Base-by-base conservation (phyloP, 2,329 filamentous ascomycete genomes). In the Fusarium xyrophilum region DNA sequence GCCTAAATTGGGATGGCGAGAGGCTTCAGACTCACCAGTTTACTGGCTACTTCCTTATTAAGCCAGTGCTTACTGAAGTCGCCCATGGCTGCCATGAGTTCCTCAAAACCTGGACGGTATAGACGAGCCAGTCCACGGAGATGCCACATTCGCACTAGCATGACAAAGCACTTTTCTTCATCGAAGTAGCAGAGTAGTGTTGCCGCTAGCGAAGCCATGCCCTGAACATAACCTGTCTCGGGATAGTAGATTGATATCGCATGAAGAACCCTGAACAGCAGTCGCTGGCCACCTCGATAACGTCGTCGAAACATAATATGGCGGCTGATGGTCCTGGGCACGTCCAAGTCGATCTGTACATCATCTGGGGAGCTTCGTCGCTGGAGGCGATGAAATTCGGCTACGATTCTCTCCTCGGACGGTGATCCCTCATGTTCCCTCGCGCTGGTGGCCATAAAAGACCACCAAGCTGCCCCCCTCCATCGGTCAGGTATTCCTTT, bases 401-500 rank as follows among this genome's bases (percentile, higher is more conserved):
- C 83, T 39, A 93, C 88, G 48, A 98, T 85, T 58, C 92, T 85
- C 40, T 90, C 87, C 58, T 96, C 92, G 0, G 88, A 83, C 6
- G 87, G 86, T 52, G 86, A 88, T 23, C 69, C 74, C n/a, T 87
- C 84, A 52, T 84, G 80, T 66, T 87, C 87, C 74, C 86, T 89
- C 35, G 93, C 93, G 68, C 92, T 95, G 12, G 91, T 83, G 10
- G 89, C 86, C 30, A 99, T 85, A 76, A 99, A 99, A 7, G 93
- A 93, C 81, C 95, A 95, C 96, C 96, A 99, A 4, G 95, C 96
- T 3, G 93, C 91, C 33, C 91, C 88, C 53, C 96, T 91, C 96
- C 96, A 99, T 67, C 93, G 89, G 79, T 99, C 96, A 1, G 96
- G 96, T 67, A 99, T 97, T 32, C 96, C 96, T 77, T 99, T 99